Evolutionary conservation across 306 rosid species (phyloP).

Genomic region (Lotus japonicus): DNA sequence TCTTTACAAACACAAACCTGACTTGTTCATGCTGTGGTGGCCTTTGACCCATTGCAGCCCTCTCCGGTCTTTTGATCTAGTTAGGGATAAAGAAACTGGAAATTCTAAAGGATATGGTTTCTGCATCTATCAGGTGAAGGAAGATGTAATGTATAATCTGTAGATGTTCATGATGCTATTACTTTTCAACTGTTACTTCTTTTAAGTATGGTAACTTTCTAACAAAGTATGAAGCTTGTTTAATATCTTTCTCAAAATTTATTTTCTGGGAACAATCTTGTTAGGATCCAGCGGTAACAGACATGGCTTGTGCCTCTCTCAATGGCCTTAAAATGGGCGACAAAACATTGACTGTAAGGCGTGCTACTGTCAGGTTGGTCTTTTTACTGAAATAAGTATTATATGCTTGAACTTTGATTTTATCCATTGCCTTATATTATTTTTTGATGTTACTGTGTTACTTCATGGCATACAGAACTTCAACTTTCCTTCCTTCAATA

Average conservation of each 20-base stretch:
- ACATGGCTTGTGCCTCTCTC: constrained; percentile 72
- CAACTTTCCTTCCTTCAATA: not conserved
- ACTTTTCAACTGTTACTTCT: constrained; percentile 10
- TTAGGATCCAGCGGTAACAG: constrained; percentile 79
- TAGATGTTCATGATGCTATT: not conserved
- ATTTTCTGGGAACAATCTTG: constrained; percentile 21
- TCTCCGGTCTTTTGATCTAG: constrained; percentile 68
- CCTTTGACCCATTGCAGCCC: constrained; percentile 43
- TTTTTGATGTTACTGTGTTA: not conserved
- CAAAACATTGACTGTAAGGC: constrained; percentile 75
- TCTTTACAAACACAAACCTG: not conserved
- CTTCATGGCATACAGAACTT: not conserved
- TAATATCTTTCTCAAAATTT: constrained; percentile 4
- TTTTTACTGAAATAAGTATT: constrained; percentile 12
- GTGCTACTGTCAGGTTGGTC: constrained; percentile 63
- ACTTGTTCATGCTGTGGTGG: constrained; percentile 11
- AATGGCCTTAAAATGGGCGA: constrained; percentile 87
- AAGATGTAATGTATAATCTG: constrained; percentile 3
- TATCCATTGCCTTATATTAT: not conserved
- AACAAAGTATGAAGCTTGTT: not conserved
- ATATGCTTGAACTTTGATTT: not conserved
- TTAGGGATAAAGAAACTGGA: constrained; percentile 79
- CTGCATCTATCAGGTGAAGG: constrained; percentile 66
- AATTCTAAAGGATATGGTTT: constrained; percentile 85
- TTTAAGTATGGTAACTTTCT: not conserved